Percentiles rank a stretch among this genome's conserved stretches.
Conservation (phyloP, 441 rosid species). For the Euphorbia schlechtendalii region DNA sequence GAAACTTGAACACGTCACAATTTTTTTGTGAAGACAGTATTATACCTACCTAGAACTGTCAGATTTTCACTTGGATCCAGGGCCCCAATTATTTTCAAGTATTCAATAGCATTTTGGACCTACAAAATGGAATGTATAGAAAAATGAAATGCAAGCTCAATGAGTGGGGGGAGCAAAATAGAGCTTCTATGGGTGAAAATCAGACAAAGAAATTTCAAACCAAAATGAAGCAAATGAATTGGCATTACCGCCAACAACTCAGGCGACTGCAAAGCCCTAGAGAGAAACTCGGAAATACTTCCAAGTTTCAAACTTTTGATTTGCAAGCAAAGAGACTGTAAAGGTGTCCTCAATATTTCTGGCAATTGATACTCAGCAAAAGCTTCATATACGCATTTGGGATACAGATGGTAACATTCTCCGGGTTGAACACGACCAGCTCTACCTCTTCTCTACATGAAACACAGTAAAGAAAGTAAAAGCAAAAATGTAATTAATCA, state of each 20-base stretch:
- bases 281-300: constrained; percentile 71
- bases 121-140: constrained; percentile 20
- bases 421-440: constrained; percentile 95
- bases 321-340: constrained; percentile 90
- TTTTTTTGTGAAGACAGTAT: background rate
- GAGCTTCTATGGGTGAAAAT: background rate
- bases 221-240: constrained; percentile 13
- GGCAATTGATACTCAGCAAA: constrained; percentile 87
- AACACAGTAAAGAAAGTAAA: constrained; percentile 7
- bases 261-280: constrained; percentile 88
- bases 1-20: constrained; percentile 13
- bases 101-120: constrained; percentile 89
- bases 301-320: constrained; percentile 81
- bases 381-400: constrained; percentile 75
- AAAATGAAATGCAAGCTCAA: background rate
- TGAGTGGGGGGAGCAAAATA: background rate
- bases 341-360: constrained; percentile 87
- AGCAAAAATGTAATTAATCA: too few species aligned
- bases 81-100: constrained; percentile 79
- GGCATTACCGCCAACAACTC: constrained; percentile 60
- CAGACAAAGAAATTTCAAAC: background rate
- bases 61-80: constrained; percentile 71
- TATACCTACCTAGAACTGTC: constrained; percentile 58
- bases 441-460: constrained; percentile 81
- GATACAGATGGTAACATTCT: constrained; percentile 83